Evolutionary conservation across 2,329 filamentous ascomycete genomes (phyloP).

Genomic region (Trichoderma sp.): DNA sequence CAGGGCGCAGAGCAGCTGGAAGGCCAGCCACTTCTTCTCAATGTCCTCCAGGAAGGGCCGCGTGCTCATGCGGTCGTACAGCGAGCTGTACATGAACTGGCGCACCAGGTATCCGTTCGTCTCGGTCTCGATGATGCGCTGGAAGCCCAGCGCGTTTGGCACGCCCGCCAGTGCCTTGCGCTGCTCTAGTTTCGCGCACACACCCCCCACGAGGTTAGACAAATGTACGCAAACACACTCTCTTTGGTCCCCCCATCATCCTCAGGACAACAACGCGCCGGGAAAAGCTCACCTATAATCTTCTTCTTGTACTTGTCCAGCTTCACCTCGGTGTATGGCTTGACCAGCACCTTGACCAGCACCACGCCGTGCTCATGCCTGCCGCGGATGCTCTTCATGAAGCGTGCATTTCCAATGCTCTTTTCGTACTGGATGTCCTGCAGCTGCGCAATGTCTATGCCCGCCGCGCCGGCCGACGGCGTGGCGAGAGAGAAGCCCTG

Average conservation of each 20-base stretch:
- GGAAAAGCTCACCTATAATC: conserved; percentile 65
- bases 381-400: conserved; percentile 95
- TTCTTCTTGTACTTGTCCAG: conserved; percentile 76
- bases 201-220: no score
- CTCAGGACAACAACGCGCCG: no score
- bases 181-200: conserved; percentile 60
- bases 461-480: conserved; percentile 85
- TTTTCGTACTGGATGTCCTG: conserved; percentile 89
- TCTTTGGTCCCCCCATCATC: no score
- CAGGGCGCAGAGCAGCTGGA: conserved; percentile 88
- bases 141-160: conserved; percentile 87
- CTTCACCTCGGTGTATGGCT: conserved; percentile 81
- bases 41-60: conserved; percentile 95
- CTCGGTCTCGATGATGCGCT: conserved; percentile 87
- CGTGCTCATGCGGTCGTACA: conserved; percentile 96
- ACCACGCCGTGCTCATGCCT: conserved; percentile 88
- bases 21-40: conserved; percentile 98
- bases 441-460: conserved; percentile 91
- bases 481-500: conserved; percentile 95
- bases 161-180: conserved; percentile 77
- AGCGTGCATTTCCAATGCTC: conserved; percentile 85
- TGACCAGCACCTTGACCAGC: conserved; percentile 92
- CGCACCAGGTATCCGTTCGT: conserved; percentile 91
- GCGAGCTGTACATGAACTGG: conserved; percentile 92
- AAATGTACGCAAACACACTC: not conserved